phyloP scores from a whole-genome alignment of 1,284 basidiomycete genomes.

The Puccinia triticina region DNA sequence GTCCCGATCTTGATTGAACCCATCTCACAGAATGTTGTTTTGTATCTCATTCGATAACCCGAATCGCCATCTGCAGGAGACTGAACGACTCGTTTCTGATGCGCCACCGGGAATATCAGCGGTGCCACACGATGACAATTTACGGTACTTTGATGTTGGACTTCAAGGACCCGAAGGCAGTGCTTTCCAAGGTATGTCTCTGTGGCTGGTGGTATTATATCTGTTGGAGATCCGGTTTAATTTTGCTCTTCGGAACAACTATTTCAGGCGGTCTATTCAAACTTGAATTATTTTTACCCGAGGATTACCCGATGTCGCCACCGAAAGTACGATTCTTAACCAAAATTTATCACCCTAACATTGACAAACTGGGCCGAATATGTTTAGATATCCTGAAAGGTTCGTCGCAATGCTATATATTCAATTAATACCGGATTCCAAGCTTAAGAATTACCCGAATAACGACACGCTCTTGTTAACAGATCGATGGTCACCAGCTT shows the following conservation, averaged over 20 bases:
- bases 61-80: slow-evolving; percentile 70
- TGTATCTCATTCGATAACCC: not conserved
- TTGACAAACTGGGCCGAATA: slow-evolving; percentile 97
- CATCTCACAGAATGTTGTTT: not conserved
- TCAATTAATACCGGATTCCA: slow-evolving; percentile 2
- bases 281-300: slow-evolving; percentile 93
- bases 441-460: not conserved
- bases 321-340: slow-evolving; percentile 98
- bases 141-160: slow-evolving; percentile 97
- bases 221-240: slow-evolving; percentile 60
- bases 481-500: slow-evolving; percentile 99
- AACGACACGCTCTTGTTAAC: slow-evolving; percentile 3
- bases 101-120: slow-evolving; percentile 95
- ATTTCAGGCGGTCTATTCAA: slow-evolving; percentile 82
- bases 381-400: slow-evolving; percentile 97
- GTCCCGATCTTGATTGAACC: not conserved
- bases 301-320: slow-evolving; percentile 98
- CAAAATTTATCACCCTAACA: slow-evolving; percentile 99
- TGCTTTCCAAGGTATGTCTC: slow-evolving; percentile 81
- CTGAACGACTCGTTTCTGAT: slow-evolving; percentile 90
- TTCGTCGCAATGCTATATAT: slow-evolving; percentile 58
- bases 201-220: not conserved
- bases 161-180: slow-evolving; percentile 91
- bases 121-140: slow-evolving; percentile 91
- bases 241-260: not conserved